Evolutionary conservation across 176 grass and related monocot species (phyloP).

Genomic region (Aegilops umbellulata): DNA sequence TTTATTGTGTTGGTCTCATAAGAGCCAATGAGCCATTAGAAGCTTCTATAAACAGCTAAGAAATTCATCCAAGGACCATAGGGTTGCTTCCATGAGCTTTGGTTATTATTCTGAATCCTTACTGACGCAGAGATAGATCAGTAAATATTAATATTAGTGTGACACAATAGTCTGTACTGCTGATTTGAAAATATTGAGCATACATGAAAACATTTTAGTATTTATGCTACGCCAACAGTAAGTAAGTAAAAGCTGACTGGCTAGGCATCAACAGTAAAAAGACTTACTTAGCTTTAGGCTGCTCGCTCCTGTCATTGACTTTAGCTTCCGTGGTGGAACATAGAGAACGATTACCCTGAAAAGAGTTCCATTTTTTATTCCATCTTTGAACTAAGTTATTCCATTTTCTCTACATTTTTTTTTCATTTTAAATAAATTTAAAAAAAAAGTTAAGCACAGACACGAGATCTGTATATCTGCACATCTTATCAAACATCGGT

Average conservation of each 20-base stretch:
- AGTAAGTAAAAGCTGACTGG: not conserved
- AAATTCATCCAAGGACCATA: not conserved
- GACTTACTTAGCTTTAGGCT: slow-evolving; percentile 34
- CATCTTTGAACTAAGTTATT: slow-evolving; percentile 7
- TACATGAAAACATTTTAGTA: slow-evolving; percentile 10
- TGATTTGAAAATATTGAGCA: not conserved
- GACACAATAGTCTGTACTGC: not conserved
- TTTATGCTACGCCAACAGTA: not conserved
- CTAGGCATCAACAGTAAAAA: not conserved
- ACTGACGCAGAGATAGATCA: not conserved
- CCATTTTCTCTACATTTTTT: not conserved
- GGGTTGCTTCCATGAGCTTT: not conserved
- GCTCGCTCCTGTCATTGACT: not conserved
- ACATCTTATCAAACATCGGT: no score
- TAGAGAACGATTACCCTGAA: slow-evolving; percentile 39
- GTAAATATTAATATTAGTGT: slow-evolving; percentile 4
- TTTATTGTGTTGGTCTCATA: not conserved
- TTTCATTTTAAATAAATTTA: not conserved
- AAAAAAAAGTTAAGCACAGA: not conserved
- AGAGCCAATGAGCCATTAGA: not conserved
- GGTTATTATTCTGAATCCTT: not conserved
- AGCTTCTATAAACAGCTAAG: slow-evolving; percentile 3
- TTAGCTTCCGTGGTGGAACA: slow-evolving; percentile 15
- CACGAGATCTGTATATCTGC: not conserved
- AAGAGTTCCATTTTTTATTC: slow-evolving; percentile 13